A percentile compares a stretch with the other conserved stretches of the same genome.
These are phyloP conservation scores for Trichoderma lentiforme DNA, from an alignment of 2,329 filamentous ascomycete species.

Conservation along the genomic window DNA sequence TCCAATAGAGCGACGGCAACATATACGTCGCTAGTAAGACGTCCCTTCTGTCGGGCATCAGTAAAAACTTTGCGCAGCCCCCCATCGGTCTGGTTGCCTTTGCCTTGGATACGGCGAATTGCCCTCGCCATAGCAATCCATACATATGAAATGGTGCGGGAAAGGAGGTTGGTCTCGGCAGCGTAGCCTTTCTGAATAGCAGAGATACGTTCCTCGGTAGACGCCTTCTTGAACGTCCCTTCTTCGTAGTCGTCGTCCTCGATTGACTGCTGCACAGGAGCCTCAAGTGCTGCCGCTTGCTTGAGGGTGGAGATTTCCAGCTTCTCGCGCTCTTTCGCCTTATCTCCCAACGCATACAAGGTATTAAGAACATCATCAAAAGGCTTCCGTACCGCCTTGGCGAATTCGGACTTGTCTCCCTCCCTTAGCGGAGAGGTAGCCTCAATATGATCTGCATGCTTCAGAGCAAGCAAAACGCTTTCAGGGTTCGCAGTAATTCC, in stretches of 20 bases:
- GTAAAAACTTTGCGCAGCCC: constrained; percentile 86
- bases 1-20: constrained; percentile 90
- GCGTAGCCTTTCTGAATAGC: constrained; percentile 65
- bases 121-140: constrained; percentile 95
- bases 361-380: constrained; percentile 81
- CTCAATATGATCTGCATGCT: constrained; percentile 84
- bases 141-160: constrained; percentile 81
- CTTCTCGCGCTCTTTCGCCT: constrained; percentile 62
- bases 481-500: constrained; percentile 90
- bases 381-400: constrained; percentile 73
- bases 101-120: constrained; percentile 91
- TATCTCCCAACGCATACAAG: constrained; percentile 81
- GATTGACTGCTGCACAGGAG: constrained; percentile 37
- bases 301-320: constrained; percentile 56
- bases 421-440: constrained; percentile 73
- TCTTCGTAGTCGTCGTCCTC: constrained; percentile 49
- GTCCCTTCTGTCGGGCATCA: constrained; percentile 81
- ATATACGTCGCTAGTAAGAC: constrained; percentile 91
- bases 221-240: constrained; percentile 44
- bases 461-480: constrained; percentile 85
- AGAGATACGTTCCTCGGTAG: constrained; percentile 62
- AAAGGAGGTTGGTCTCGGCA: constrained; percentile 71
- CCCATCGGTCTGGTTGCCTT: constrained; percentile 61
- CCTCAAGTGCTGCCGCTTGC: constrained; percentile 44
- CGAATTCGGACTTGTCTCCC: constrained; percentile 72